A percentile compares a stretch with the other conserved stretches of the same genome.
These are phyloP conservation scores for Boletus patriciae DNA, from an alignment of 768 basidiomycete genomes.

Conservation along the genomic window DNA sequence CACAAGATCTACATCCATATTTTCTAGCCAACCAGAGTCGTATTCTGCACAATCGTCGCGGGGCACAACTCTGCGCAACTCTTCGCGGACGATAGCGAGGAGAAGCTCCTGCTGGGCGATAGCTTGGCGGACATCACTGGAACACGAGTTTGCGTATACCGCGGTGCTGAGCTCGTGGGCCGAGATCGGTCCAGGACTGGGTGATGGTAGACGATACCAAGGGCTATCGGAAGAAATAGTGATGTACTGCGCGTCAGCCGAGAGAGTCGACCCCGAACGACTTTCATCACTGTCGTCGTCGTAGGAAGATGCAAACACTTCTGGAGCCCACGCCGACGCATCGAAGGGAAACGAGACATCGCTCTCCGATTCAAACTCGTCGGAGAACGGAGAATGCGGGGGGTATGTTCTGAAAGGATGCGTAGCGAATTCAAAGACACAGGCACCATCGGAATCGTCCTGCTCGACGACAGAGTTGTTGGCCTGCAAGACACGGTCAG, in stretches of 20 bases:
- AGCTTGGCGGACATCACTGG: conserved; percentile 33
- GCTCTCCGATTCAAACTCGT: conserved; percentile 22
- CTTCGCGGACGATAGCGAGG: conserved; percentile 34
- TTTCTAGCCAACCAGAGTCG: conserved; percentile 28
- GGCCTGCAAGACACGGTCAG: conserved; percentile 14
- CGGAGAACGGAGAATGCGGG: conserved; percentile 23
- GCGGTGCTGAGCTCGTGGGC: conserved; percentile 20
- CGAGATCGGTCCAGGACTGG: conserved; percentile 27
- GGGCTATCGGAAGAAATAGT: conserved; percentile 40
- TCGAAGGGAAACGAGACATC: conserved; percentile 19
- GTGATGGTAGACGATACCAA: conserved; percentile 37
- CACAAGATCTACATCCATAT: conserved; percentile 30
- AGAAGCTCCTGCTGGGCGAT: conserved; percentile 35
- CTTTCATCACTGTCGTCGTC: conserved; percentile 24
- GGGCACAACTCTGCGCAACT: conserved; percentile 28
- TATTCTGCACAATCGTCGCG: conserved; percentile 13
- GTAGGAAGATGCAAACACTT: conserved; percentile 11
- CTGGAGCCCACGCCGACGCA: conserved; percentile 22
- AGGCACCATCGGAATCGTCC: background rate
- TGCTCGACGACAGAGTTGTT: conserved; percentile 7
- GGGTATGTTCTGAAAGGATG: conserved; percentile 19
- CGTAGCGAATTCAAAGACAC: conserved; percentile 15
- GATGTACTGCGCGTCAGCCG: conserved; percentile 40
- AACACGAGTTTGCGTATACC: conserved; percentile 28
- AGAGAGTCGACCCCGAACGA: conserved; percentile 16